Conservation (phyloP, 2,329 filamentous ascomycete species). For the Dactylonectria estremocensis region DNA sequence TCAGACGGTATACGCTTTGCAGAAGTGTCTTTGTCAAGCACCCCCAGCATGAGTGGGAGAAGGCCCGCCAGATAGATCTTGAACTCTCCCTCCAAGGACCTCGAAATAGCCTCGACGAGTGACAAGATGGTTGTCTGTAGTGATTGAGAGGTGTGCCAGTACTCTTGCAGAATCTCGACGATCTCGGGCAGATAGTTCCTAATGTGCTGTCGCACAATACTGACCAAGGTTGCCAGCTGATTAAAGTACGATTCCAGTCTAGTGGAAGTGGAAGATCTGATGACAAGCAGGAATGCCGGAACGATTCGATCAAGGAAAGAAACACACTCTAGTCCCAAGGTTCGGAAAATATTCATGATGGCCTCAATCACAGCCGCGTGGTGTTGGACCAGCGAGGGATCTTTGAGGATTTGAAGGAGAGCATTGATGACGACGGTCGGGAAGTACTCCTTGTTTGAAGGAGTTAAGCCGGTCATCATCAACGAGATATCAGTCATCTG, state of each 20-base stretch:
- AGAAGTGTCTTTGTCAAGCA: conserved; percentile 88
- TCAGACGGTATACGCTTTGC: conserved; percentile 86
- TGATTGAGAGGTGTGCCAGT: conserved; percentile 86
- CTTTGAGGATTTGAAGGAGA: conserved; percentile 90
- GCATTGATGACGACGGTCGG: conserved; percentile 98
- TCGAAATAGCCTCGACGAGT: conserved; percentile 93
- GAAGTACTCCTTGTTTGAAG: conserved; percentile 98
- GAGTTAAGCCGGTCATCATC: conserved; percentile 97
- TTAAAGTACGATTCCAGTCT: conserved; percentile 97
- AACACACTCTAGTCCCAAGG: conserved; percentile 94
- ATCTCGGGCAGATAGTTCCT: conserved; percentile 91
- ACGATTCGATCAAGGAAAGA: conserved; percentile 95
- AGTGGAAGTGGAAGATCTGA: conserved; percentile 82
- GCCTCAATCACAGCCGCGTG: conserved; percentile 96
- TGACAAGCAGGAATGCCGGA: conserved; percentile 92
- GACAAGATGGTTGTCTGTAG: conserved; percentile 93
- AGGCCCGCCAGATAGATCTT: conserved; percentile 94
- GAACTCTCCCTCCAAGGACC: conserved; percentile 96
- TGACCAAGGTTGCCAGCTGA: conserved; percentile 92
- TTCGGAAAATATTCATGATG: conserved; percentile 99
- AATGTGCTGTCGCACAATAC: conserved; percentile 97
- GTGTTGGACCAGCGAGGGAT: conserved; percentile 89
- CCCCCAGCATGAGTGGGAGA: conserved; percentile 93
- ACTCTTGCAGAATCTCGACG: conserved; percentile 88
- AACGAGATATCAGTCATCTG: conserved; percentile 92